Percentiles rank a stretch among this genome's conserved stretches.
These are phyloP conservation scores for Leccinum variicolor DNA, from an alignment of 768 basidiomycete species.

Conservation along the genomic window DNA sequence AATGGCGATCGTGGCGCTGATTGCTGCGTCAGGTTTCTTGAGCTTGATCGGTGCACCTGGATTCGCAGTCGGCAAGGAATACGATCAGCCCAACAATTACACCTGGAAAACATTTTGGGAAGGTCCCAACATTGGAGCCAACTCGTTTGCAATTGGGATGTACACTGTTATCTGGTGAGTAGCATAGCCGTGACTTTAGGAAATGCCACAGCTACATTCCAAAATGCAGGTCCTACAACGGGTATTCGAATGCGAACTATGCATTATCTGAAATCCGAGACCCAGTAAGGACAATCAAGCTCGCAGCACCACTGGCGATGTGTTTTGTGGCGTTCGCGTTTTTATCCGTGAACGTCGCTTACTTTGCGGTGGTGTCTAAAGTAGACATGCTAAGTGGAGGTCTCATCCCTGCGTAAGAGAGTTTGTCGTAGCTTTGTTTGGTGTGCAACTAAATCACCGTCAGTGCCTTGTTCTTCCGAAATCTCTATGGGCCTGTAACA, in stretches of 20 bases:
- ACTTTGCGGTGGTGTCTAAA: conserved; percentile 72
- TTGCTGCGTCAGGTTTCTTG: conserved; percentile 53
- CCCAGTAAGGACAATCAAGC: conserved; percentile 67
- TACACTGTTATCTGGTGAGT: conserved; percentile 69
- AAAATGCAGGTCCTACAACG: conserved; percentile 63
- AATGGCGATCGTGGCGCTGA: conserved; percentile 48
- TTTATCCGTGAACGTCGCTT: conserved; percentile 65
- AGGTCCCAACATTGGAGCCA: conserved; percentile 51
- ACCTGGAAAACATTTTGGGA: conserved; percentile 62
- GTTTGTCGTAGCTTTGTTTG: background rate
- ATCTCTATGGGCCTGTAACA: conserved; percentile 60
- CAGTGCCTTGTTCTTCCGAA: conserved; percentile 72
- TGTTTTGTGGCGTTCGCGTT: conserved; percentile 56
- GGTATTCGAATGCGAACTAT: conserved; percentile 75
- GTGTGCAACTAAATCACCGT: background rate
- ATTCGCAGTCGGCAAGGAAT: conserved; percentile 47
- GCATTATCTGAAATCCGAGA: conserved; percentile 67
- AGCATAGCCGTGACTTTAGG: background rate
- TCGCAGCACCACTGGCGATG: conserved; percentile 68
- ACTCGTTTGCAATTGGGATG: conserved; percentile 60
- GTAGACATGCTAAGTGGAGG: conserved; percentile 62
- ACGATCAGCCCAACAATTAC: conserved; percentile 55
- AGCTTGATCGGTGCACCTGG: conserved; percentile 47
- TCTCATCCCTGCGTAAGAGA: conserved; percentile 62
- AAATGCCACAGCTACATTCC: background rate